Percentiles rank a stretch among this genome's conserved stretches.
Conservation (phyloP, 306 rosid species). For the Biancaea sappan region DNA sequence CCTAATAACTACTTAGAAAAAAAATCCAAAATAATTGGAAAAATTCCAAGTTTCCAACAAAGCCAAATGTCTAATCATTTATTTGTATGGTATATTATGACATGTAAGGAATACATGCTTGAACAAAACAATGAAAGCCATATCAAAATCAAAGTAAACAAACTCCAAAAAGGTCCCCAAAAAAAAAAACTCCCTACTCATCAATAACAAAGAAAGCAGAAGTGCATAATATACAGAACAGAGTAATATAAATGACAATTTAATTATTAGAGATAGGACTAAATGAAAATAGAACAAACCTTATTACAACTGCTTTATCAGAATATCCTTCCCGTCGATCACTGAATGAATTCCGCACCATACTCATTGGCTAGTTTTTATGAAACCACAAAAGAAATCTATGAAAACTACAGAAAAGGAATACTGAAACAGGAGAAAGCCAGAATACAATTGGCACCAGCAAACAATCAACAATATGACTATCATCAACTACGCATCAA, state of each 20-base stretch:
- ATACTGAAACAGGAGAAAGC: constrained; percentile 16
- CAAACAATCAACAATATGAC: background rate
- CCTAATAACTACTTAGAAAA: background rate
- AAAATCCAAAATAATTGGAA: background rate
- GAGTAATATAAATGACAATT: constrained; percentile 2
- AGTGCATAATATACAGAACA: background rate
- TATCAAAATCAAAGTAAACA: background rate
- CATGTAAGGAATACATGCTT: background rate
- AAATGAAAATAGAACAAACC: constrained; percentile 50
- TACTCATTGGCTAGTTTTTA: constrained; percentile 76
- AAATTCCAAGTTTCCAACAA: background rate
- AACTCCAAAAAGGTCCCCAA: background rate
- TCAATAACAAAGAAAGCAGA: background rate
- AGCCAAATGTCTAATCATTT: constrained; percentile 10
- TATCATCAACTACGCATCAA: background rate
- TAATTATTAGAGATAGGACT: constrained; percentile 16
- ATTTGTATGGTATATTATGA: constrained; percentile 7
- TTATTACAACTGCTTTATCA: constrained; percentile 84
- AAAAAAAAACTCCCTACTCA: background rate
- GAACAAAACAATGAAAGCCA: background rate
- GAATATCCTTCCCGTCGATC: constrained; percentile 91
- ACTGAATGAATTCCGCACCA: constrained; percentile 78
- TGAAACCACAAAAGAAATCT: constrained; percentile 32
- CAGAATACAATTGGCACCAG: constrained; percentile 7
- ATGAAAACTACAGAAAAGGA: constrained; percentile 23